A percentile compares a stretch with the other conserved stretches of the same genome.
Evolutionary conservation across 78 protist species (phyloP).

Genomic region (Speleostelium caveatum): DNA sequence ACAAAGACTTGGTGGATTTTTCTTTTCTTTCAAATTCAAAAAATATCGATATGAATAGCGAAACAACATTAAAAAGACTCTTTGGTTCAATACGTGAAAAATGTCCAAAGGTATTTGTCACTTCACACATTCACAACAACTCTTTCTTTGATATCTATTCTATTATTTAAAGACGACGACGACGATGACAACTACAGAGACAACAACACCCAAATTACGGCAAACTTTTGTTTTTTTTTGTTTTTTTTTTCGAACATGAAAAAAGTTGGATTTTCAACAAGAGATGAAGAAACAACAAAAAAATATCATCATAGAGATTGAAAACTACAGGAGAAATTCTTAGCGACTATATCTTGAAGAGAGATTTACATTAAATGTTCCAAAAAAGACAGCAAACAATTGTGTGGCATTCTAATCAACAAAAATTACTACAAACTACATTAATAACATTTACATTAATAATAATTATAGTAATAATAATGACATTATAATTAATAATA

Average conservation of each 20-base stretch:
- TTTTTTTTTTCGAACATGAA: no score
- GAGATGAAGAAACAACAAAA: no score
- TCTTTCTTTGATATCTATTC: neutral
- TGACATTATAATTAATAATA: neutral
- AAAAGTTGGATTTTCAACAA: no score
- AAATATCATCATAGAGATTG: no score
- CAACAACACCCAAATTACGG: no score
- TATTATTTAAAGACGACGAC: neutral
- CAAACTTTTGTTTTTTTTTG: no score
- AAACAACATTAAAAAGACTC: slow-evolving; percentile 24
- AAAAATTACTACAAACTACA: neutral
- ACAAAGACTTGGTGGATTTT: slow-evolving; percentile 24
- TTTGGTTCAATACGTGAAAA: slow-evolving; percentile 24
- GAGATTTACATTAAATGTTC: neutral
- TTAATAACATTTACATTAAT: neutral
- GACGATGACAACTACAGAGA: neutral
- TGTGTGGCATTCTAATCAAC: neutral
- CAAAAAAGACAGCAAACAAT: neutral
- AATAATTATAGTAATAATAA: neutral
- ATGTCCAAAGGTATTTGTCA: slow-evolving; percentile 60
- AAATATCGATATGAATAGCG: slow-evolving; percentile 7
- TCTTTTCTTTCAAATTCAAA: slow-evolving; percentile 20
- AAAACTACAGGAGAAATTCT: no score
- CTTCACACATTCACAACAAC: neutral
- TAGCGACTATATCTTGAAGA: no score